A percentile compares a stretch with the other conserved stretches of the same genome.
Conservation (phyloP, 345 rosid genomes). For the Citrus inodora region DNA sequence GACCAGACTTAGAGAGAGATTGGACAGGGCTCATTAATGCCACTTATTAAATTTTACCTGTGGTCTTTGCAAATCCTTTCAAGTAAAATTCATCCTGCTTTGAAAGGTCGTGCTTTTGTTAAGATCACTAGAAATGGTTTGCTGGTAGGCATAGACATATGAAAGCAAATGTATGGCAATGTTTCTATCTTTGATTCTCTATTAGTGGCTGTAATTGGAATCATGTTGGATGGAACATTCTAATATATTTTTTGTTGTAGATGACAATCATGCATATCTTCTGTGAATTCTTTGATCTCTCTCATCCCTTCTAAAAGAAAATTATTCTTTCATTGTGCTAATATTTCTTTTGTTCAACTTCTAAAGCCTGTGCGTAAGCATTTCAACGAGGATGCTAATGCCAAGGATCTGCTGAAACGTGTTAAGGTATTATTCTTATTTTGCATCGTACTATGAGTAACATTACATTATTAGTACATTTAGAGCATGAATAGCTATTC, state of each 20-base stretch:
- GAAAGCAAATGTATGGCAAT: neutral
- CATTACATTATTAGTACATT: neutral
- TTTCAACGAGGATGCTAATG: constrained; percentile 48
- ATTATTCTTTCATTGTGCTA: neutral
- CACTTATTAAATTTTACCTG: neutral
- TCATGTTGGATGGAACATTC: neutral
- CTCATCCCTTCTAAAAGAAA: neutral
- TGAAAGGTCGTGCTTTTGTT: neutral
- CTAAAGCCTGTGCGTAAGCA: constrained; percentile 85
- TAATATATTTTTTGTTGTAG: neutral
- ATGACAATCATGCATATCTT: neutral
- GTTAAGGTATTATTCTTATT: constrained; percentile 56
- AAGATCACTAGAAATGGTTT: neutral
- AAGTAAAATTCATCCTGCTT: neutral
- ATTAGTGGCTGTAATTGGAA: neutral
- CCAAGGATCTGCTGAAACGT: constrained; percentile 67
- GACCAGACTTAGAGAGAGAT: no score
- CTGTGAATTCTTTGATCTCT: neutral
- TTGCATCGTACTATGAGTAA: neutral
- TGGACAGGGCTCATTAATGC: neutral
- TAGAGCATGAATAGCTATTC: neutral
- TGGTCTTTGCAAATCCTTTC: neutral
- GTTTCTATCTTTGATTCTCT: neutral
- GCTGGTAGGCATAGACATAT: neutral
- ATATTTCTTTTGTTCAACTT: neutral